Conservation (phyloP, 768 basidiomycete genomes). For the Kwoniella dendrophila region DNA sequence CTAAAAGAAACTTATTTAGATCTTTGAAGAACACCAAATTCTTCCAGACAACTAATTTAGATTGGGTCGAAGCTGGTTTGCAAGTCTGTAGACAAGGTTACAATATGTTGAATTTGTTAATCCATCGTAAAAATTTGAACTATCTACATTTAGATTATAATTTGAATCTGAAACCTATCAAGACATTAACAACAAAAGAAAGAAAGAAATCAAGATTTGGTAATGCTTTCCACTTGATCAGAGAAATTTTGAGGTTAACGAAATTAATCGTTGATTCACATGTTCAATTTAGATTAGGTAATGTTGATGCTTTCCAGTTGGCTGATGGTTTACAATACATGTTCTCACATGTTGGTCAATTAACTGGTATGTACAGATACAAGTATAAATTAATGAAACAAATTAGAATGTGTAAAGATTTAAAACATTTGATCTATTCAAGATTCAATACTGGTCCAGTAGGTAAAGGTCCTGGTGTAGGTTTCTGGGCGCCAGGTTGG, state of each 20-base stretch:
- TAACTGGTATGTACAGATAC: slow-evolving; percentile 95
- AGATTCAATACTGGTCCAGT: slow-evolving; percentile 97
- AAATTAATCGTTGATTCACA: slow-evolving; percentile 99
- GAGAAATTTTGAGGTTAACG: slow-evolving; percentile 95
- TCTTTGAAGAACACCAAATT: slow-evolving; percentile 91
- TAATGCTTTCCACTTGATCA: slow-evolving; percentile 92
- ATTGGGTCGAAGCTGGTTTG: slow-evolving; percentile 98
- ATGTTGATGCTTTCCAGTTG: slow-evolving; percentile 98
- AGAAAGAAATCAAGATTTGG: slow-evolving; percentile 99
- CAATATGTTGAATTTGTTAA: slow-evolving; percentile 98
- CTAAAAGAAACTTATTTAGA: slow-evolving; percentile 95
- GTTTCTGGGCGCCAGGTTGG: slow-evolving; percentile 99
- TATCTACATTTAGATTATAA: slow-evolving; percentile 94
- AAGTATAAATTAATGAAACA: slow-evolving; percentile 98
- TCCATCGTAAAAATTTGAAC: slow-evolving; percentile 82
- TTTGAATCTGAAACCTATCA: slow-evolving; percentile 93
- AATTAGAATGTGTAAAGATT: slow-evolving; percentile 98
- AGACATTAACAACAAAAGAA: slow-evolving; percentile 97
- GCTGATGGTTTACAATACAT: slow-evolving; percentile 98
- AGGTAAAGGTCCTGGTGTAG: slow-evolving; percentile 97
- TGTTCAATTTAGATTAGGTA: slow-evolving; percentile 96
- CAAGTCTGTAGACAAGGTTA: slow-evolving; percentile 99
- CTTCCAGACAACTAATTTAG: slow-evolving; percentile 95
- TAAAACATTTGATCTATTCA: slow-evolving; percentile 75
- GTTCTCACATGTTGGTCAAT: slow-evolving; percentile 92